Evolutionary conservation across 2,329 filamentous ascomycete species (phyloP), one percentile per base, ranked within the genome.

Genomic region (Neophaeococcomyces mojaviensis): DNA sequence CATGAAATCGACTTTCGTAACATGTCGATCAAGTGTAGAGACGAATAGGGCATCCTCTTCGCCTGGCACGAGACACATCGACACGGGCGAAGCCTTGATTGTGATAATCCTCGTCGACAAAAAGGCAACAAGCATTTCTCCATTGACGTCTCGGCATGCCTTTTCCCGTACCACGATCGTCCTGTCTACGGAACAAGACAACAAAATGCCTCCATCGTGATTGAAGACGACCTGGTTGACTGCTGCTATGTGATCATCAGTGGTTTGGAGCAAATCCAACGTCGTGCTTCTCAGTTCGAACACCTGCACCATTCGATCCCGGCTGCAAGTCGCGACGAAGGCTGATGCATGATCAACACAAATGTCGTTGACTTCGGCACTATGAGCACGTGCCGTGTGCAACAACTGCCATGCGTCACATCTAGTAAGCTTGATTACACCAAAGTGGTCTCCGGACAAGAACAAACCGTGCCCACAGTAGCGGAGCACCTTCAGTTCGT

Each of bases 291-390:
- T 67, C 19, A 73, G 72, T 49, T 78, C 74, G 61, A 96, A 97
- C n/a, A 98, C 69, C 62, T 98, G 92, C 1, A 90, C 79, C n/a
- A 85, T 95, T 41, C 92, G 82, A 65, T 98, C 92, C 54, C 92
- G 78, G 30, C 88, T 86, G 60, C 84, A 89, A 9, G 83, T 88
- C 15, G 86, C 90, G 55, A 97, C 73, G 37, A 95, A 70, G 30
- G 79, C 76, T 38, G 69, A 73, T 1, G 75, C 70, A 1, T 76
- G 71, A 57, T 81, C 80, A 3, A 94, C 72, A 16, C 82, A 79
- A 55, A 97, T 83, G 56, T 84, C 85, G 32, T 87, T 87, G 51
- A 94, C 85, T 58, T 96, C 88, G 6, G 81, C 82, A 4, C 84
- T 78, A 61, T 98, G 92, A 22, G 89, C 92, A 61, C 94, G 92